Conservation (phyloP, 306 rosid genomes). For the Notholithocarpus densiflorus region DNA sequence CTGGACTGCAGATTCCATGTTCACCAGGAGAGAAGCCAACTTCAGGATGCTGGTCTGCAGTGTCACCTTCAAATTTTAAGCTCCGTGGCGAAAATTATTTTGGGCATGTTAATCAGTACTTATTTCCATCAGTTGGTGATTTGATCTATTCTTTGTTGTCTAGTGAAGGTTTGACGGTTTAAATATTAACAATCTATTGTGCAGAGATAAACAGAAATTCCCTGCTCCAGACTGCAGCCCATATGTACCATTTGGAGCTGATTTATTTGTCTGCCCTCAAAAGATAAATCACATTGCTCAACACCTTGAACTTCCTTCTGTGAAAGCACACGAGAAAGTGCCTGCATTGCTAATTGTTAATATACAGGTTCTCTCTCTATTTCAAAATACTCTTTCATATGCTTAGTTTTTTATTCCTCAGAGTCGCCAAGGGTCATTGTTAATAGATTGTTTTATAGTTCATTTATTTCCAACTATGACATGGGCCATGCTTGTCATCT, state of each 20-base stretch:
- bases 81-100: slow-evolving; percentile 78
- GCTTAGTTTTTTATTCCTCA: neutral
- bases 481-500: slow-evolving; percentile 7
- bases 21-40: slow-evolving; percentile 46
- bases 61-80: slow-evolving; percentile 74
- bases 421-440: neutral
- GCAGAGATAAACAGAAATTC: slow-evolving; percentile 69
- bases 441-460: neutral
- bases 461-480: neutral
- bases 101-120: slow-evolving; percentile 39
- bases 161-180: neutral
- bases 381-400: neutral
- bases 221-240: slow-evolving; percentile 62
- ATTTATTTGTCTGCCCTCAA: slow-evolving; percentile 57
- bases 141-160: slow-evolving; percentile 1
- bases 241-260: slow-evolving; percentile 84
- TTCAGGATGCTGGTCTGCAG: slow-evolving; percentile 60
- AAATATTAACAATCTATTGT: slow-evolving; percentile 17
- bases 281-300: slow-evolving; percentile 85
- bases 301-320: slow-evolving; percentile 76
- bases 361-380: slow-evolving; percentile 58
- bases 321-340: slow-evolving; percentile 40
- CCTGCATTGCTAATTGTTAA: slow-evolving; percentile 86
- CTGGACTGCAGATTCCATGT: slow-evolving; percentile 53
- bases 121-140: neutral